A percentile compares a stretch with the other conserved stretches of the same genome.
These are phyloP conservation scores for Lactarius vividus DNA, from an alignment of 768 basidiomycete species.

Conservation along the genomic window DNA sequence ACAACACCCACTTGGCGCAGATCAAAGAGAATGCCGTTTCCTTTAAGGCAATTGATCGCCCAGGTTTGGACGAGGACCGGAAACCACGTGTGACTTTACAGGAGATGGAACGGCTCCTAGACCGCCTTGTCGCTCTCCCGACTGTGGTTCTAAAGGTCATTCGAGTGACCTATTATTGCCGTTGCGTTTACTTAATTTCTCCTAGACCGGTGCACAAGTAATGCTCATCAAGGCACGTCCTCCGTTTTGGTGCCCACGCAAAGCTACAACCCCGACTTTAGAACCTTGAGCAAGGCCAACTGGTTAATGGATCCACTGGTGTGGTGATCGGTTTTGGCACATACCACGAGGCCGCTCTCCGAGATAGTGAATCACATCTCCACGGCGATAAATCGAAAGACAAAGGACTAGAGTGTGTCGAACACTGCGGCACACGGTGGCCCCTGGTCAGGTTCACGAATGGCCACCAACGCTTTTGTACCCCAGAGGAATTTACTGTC, in stretches of 20 bases:
- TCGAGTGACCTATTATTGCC: background rate
- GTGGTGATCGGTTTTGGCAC: conserved; percentile 48
- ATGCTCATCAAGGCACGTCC: conserved; percentile 69
- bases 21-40: conserved; percentile 40
- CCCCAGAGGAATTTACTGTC: conserved; percentile 61
- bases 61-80: conserved; percentile 47
- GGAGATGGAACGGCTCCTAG: conserved; percentile 46
- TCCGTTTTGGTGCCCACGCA: background rate
- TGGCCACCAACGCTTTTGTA: conserved; percentile 45
- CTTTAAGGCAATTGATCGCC: conserved; percentile 46
- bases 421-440: conserved; percentile 38
- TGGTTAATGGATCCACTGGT: conserved; percentile 74
- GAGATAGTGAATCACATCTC: conserved; percentile 39
- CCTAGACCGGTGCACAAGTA: conserved; percentile 77
- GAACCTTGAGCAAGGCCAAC: conserved; percentile 65
- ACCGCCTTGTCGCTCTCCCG: conserved; percentile 59
- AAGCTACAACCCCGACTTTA: conserved; percentile 31
- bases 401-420: background rate
- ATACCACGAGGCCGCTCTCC: conserved; percentile 41
- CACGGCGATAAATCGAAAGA: conserved; percentile 21
- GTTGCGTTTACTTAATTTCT: background rate
- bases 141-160: conserved; percentile 43
- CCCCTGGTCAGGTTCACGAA: conserved; percentile 60
- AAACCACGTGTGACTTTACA: conserved; percentile 34
- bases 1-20: conserved; percentile 47